These are phyloP conservation scores for Letharia lupina DNA, from an alignment of 495 filamentous ascomycete genomes.

Conservation along the genomic window DNA sequence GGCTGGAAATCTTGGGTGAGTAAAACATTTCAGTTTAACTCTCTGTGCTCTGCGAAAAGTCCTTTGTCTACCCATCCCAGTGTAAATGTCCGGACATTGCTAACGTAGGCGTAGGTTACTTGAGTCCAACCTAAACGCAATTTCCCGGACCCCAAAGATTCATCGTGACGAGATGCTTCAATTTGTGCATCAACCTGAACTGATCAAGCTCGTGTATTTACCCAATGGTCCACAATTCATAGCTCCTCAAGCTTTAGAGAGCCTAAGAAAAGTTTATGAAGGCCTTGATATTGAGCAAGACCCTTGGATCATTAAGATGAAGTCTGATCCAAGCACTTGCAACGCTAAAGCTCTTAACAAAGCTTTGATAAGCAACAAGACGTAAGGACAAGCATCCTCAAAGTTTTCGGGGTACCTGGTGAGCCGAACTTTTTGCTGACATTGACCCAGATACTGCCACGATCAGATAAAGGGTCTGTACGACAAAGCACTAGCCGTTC, in stretches of 20 bases:
- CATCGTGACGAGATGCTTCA: conserved; percentile 62
- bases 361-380: conserved; percentile 44
- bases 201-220: conserved; percentile 47
- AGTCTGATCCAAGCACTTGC: conserved; percentile 28
- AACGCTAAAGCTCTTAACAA: conserved; percentile 36
- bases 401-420: background rate
- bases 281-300: conserved; percentile 57
- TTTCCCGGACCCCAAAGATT: conserved; percentile 61
- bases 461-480: conserved; percentile 55
- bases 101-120: conserved; percentile 42
- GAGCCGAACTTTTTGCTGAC: background rate
- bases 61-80: background rate
- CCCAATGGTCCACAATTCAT: conserved; percentile 13
- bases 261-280: conserved; percentile 28
- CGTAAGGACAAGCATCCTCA: conserved; percentile 24
- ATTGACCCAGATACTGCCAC: conserved; percentile 37
- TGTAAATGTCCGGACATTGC: background rate
- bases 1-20: conserved; percentile 38
- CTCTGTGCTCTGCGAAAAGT: conserved; percentile 4
- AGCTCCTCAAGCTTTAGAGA: conserved; percentile 8
- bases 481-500: conserved; percentile 42
- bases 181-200: conserved; percentile 56
- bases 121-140: conserved; percentile 67
- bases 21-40: background rate
- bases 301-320: conserved; percentile 56